A percentile compares a stretch with the other conserved stretches of the same genome.
Conservation (phyloP, 2,329 filamentous ascomycete genomes). For the Hawksworthiomyces lignivorus region DNA sequence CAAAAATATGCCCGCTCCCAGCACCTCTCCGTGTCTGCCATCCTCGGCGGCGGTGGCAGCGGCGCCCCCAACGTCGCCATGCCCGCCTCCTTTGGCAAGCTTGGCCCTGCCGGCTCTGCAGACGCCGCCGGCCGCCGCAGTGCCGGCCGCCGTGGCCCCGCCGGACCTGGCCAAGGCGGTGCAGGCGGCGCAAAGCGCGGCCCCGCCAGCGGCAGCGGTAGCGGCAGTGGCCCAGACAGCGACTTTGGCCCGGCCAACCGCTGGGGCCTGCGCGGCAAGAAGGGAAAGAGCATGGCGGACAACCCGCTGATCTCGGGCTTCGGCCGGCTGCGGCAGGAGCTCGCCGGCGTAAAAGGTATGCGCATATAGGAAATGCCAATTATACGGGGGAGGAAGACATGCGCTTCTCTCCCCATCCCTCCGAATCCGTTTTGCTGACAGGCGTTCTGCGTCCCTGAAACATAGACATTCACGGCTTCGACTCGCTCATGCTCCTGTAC, state of each 20-base stretch:
- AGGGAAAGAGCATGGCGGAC: constrained; percentile 94
- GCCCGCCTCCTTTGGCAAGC: constrained; percentile 20
- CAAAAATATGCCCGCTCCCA: constrained; percentile 95
- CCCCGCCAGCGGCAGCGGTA: constrained; percentile 52
- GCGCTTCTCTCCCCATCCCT: too few relatives aligned
- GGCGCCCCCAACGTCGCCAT: constrained; percentile 45
- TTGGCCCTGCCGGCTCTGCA: constrained; percentile 3
- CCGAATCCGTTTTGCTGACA: too few relatives aligned
- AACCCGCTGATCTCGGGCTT: constrained; percentile 95
- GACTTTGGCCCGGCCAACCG: constrained; percentile 62
- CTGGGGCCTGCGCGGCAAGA: constrained; percentile 92
- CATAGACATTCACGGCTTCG: constrained; percentile 76
- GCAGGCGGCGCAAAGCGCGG: not conserved
- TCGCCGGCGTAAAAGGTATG: constrained; percentile 75
- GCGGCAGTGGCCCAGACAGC: constrained; percentile 22
- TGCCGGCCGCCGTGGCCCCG: constrained; percentile 1
- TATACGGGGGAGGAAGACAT: too few relatives aligned
- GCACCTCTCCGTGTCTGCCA: constrained; percentile 92
- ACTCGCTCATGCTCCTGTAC: constrained; percentile 80
- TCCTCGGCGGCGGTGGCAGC: constrained; percentile 77
- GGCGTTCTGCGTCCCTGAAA: too few relatives aligned
- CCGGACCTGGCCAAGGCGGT: not conserved
- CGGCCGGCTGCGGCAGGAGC: constrained; percentile 76
- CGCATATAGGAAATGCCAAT: too few relatives aligned
- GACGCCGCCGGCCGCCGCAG: constrained; percentile 6